A percentile compares a stretch with the other conserved stretches of the same genome.
These are phyloP conservation scores for Boletales sp. DNA, from an alignment of 768 basidiomycete genomes.

Conservation along the genomic window DNA sequence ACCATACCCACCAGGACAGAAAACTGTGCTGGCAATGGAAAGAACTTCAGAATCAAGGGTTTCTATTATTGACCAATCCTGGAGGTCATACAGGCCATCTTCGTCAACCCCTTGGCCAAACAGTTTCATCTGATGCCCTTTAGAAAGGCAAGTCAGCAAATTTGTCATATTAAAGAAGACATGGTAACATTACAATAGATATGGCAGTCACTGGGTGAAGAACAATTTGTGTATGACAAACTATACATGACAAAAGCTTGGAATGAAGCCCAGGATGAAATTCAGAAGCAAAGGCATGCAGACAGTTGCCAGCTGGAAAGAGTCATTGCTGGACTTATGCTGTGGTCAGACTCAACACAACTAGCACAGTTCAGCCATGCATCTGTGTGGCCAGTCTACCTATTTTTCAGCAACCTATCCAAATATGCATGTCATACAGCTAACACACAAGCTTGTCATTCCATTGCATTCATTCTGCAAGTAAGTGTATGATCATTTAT, in stretches of 20 bases:
- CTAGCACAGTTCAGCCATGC: slow-evolving; percentile 10
- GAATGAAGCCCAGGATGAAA: slow-evolving; percentile 5
- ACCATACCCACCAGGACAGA: background rate
- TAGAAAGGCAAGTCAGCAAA: no score
- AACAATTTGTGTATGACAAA: background rate
- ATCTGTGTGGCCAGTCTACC: slow-evolving; percentile 22
- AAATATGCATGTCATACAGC: slow-evolving; percentile 15
- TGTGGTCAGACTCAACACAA: slow-evolving; percentile 14
- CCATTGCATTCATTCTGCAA: slow-evolving; percentile 18
- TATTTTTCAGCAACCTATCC: slow-evolving; percentile 18
- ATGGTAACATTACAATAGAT: no score
- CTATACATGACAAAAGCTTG: background rate
- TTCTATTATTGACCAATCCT: background rate
- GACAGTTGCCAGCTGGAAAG: slow-evolving; percentile 12
- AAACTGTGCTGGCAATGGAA: background rate
- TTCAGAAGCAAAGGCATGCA: slow-evolving; percentile 7
- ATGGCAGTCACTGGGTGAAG: no score
- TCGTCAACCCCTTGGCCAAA: background rate
- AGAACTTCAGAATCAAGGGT: background rate
- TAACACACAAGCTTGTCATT: slow-evolving; percentile 11
- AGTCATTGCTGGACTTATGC: slow-evolving; percentile 15
- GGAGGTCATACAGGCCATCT: background rate
- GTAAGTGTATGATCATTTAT: slow-evolving; percentile 1
- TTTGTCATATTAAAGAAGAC: no score
- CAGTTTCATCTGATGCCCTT: no score